phyloP scores from a whole-genome alignment of 257 asterid species.

The Henckelia pumila region DNA sequence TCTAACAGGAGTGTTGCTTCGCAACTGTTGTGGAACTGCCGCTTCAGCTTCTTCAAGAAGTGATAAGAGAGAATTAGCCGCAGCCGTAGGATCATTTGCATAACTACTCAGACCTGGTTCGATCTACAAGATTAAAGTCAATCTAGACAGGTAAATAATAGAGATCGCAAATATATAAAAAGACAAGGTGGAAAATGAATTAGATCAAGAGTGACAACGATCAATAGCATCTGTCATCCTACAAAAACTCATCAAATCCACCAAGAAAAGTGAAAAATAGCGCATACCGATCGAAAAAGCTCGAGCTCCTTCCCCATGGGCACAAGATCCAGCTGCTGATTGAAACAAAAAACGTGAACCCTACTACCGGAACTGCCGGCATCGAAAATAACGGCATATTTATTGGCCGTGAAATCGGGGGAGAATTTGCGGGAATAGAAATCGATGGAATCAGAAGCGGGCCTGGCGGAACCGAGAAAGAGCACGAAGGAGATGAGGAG shows the following conservation, averaged over 20 bases:
- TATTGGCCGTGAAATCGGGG: conserved; percentile 37
- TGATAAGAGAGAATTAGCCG: conserved; percentile 56
- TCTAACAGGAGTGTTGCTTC: conserved; percentile 52
- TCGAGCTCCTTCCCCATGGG: conserved; percentile 81
- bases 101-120: conserved; percentile 72
- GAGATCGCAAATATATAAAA: not conserved
- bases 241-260: conserved; percentile 15
- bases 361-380: conserved; percentile 96
- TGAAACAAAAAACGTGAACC: conserved; percentile 83
- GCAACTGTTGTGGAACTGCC: conserved; percentile 55
- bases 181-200: not conserved
- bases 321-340: conserved; percentile 63
- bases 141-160: conserved; percentile 21
- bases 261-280: not conserved
- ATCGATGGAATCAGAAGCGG: conserved; percentile 34
- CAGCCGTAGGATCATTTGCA: conserved; percentile 59
- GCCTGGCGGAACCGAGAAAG: conserved; percentile 39
- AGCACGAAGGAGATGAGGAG: conserved; percentile 44
- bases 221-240: not conserved
- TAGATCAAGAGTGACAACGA: not conserved
- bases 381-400: conserved; percentile 79
- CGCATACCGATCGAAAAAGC: conserved; percentile 64
- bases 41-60: conserved; percentile 68
- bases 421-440: conserved; percentile 35
- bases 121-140: conserved; percentile 43